These are phyloP conservation scores for Aspergillus sp. DNA, from an alignment of 2,329 filamentous ascomycete genomes.

Conservation along the genomic window DNA sequence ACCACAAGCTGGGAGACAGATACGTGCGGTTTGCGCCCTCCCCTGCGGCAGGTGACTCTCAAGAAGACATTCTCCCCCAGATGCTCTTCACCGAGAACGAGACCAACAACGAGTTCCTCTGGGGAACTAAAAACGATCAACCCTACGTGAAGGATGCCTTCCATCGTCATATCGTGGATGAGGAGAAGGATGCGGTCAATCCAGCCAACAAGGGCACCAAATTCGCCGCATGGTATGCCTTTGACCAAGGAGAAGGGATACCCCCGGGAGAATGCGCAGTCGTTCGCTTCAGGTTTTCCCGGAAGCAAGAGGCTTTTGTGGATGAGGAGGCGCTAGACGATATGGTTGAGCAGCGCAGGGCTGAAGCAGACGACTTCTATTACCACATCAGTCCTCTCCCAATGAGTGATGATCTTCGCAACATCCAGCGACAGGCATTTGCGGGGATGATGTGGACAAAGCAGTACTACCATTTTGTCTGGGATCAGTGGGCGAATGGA, in stretches of 20 bases:
- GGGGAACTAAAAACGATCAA: constrained; percentile 73
- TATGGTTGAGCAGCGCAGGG: constrained; percentile 76
- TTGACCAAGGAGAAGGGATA: constrained; percentile 86
- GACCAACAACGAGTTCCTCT: constrained; percentile 78
- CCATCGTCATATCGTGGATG: constrained; percentile 80
- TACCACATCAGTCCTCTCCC: constrained; percentile 88
- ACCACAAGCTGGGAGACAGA: constrained; percentile 76
- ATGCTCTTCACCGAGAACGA: constrained; percentile 95
- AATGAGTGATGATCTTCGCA: constrained; percentile 89
- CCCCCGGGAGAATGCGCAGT: constrained; percentile 90
- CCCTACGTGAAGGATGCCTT: constrained; percentile 95
- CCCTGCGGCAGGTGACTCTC: constrained; percentile 74
- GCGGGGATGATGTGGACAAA: constrained; percentile 99
- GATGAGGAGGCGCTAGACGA: constrained; percentile 94
- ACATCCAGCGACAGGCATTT: constrained; percentile 92
- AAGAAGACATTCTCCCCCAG: constrained; percentile 79
- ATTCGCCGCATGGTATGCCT: constrained; percentile 85
- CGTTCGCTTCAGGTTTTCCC: constrained; percentile 85
- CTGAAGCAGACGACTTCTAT: constrained; percentile 97
- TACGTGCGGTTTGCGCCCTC: constrained; percentile 86
- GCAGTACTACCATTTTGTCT: constrained; percentile 94
- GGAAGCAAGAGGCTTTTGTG: constrained; percentile 71
- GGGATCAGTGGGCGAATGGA: constrained; percentile 97
- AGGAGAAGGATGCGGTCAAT: constrained; percentile 78
- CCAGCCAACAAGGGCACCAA: constrained; percentile 81